Conservation (phyloP, 1,139 yeast species). For the Yamadazyma conglobata region DNA sequence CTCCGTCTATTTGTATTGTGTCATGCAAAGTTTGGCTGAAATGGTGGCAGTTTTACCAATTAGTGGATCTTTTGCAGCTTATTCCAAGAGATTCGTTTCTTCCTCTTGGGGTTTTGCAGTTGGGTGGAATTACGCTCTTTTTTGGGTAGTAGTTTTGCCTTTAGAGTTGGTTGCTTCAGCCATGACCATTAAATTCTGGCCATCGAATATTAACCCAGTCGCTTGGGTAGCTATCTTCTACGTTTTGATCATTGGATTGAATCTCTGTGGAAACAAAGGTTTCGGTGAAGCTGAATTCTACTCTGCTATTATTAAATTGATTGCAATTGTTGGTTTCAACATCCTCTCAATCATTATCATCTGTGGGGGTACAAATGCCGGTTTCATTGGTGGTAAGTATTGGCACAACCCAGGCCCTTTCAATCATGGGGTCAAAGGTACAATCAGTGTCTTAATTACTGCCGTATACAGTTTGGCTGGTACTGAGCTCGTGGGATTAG, state of each 20-base stretch:
- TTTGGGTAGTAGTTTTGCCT: conserved; percentile 76
- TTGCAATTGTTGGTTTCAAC: conserved; percentile 63
- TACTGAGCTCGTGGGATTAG: conserved; percentile 48
- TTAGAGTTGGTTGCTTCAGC: conserved; percentile 77
- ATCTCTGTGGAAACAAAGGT: conserved; percentile 68
- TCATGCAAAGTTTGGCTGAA: conserved; percentile 85
- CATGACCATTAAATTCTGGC: conserved; percentile 66
- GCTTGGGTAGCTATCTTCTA: conserved; percentile 66
- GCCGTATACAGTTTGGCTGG: conserved; percentile 44
- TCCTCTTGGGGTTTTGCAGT: conserved; percentile 76
- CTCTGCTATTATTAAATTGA: conserved; percentile 55
- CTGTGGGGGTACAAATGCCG: conserved; percentile 60
- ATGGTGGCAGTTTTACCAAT: conserved; percentile 76
- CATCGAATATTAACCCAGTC: conserved; percentile 55
- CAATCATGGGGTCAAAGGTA: conserved; percentile 42
- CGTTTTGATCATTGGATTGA: conserved; percentile 50
- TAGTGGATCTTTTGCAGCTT: conserved; percentile 74
- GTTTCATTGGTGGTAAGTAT: conserved; percentile 59
- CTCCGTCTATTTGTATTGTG: conserved; percentile 67
- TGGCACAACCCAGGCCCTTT: conserved; percentile 61
- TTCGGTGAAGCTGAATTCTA: conserved; percentile 73
- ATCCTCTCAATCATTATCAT: conserved; percentile 60
- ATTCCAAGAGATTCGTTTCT: conserved; percentile 67
- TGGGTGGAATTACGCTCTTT: conserved; percentile 78
- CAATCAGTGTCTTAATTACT: conserved; percentile 39